Percentiles rank a stretch among this genome's conserved stretches.
These are phyloP conservation scores for Monosporascus ibericus DNA, from an alignment of 2,329 filamentous ascomycete genomes.

Conservation along the genomic window DNA sequence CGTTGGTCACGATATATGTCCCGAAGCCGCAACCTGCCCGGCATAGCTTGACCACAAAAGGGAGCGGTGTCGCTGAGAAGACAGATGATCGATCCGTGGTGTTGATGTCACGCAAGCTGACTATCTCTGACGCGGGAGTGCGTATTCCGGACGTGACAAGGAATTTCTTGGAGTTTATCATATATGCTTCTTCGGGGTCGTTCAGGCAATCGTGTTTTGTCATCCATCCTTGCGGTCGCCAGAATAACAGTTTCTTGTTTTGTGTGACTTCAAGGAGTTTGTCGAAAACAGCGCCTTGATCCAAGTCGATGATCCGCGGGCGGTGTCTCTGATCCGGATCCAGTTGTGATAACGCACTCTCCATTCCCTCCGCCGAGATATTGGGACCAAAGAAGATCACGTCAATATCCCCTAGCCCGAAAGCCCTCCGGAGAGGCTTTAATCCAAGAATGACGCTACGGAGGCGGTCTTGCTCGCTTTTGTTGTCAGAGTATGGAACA, in stretches of 20 bases:
- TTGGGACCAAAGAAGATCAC: conserved; percentile 16
- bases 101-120: conserved; percentile 6
- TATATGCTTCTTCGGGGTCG: conserved; percentile 13
- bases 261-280: conserved; percentile 5
- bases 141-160: conserved; percentile 14
- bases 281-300: conserved; percentile 1
- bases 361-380: conserved; percentile 8
- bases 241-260: conserved; percentile 15
- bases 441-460: conserved; percentile 14
- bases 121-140: conserved; percentile 9
- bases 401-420: conserved; percentile 15
- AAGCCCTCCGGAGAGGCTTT: conserved; percentile 16
- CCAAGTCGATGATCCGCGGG: conserved; percentile 10
- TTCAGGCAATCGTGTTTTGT: conserved; percentile 13
- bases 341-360: conserved; percentile 14
- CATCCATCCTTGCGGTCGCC: conserved; percentile 19
- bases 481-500: conserved; percentile 11
- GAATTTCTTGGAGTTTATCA: conserved; percentile 17
- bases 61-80: conserved; percentile 6
- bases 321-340: conserved; percentile 13
- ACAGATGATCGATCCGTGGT: conserved; percentile 3
- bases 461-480: conserved; percentile 11
- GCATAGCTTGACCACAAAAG: conserved; percentile 18
- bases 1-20: conserved; percentile 14
- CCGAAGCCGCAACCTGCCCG: conserved; percentile 18